A percentile compares a stretch with the other conserved stretches of the same genome.
Conservation (phyloP, 1,284 basidiomycete genomes). For the Ustilago crameri region DNA sequence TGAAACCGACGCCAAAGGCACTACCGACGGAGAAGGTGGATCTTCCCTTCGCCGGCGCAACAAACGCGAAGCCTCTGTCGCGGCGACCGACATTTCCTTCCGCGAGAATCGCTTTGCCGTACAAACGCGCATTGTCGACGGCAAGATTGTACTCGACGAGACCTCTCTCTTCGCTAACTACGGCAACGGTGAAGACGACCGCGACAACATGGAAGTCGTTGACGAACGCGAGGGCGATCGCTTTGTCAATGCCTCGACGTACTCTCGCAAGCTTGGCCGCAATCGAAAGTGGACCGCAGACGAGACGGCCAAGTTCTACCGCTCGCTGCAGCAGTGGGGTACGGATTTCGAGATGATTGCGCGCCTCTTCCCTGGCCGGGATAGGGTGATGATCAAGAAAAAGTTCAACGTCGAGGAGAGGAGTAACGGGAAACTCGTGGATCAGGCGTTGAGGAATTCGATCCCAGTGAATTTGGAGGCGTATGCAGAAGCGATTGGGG, state of each 20-base stretch:
- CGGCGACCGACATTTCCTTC: constrained; percentile 49
- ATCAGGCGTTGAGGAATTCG: constrained; percentile 59
- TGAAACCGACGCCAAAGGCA: constrained; percentile 40
- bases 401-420: constrained; percentile 90
- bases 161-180: constrained; percentile 66
- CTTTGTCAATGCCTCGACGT: constrained; percentile 85
- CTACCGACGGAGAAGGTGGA: constrained; percentile 30
- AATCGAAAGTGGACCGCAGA: constrained; percentile 83
- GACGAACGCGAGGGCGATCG: constrained; percentile 77
- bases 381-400: constrained; percentile 85
- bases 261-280: constrained; percentile 74
- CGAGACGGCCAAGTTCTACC: constrained; percentile 85
- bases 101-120: constrained; percentile 64
- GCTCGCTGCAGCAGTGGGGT: constrained; percentile 84
- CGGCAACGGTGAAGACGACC: constrained; percentile 70
- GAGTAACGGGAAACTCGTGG: constrained; percentile 72
- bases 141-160: constrained; percentile 69
- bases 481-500: constrained; percentile 61
- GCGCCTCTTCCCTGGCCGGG: constrained; percentile 83
- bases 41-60: constrained; percentile 16
- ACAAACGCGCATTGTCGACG: constrained; percentile 68
- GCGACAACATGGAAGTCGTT: constrained; percentile 78
- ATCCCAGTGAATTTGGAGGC: constrained; percentile 61
- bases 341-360: constrained; percentile 92
- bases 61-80: constrained; percentile 35